Percentiles rank a stretch among this genome's conserved stretches.
Evolutionary conservation across 2,329 filamentous ascomycete species (phyloP).

Genomic region (Aschersonia sp.): DNA sequence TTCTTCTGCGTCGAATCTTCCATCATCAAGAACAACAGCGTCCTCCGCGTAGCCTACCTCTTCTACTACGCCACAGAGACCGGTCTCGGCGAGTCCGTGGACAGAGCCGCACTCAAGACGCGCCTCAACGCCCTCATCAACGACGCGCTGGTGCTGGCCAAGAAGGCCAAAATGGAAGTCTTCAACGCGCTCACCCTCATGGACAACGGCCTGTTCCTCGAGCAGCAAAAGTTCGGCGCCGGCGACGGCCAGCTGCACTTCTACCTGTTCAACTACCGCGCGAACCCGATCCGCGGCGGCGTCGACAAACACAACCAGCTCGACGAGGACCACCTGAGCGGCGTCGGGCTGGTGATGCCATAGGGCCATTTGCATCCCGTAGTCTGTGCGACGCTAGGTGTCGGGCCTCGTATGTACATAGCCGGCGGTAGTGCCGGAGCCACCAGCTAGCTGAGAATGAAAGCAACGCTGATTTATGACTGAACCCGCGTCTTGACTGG

Average conservation of each 20-base stretch:
- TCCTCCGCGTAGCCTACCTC: slow-evolving; percentile 81
- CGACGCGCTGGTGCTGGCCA: slow-evolving; percentile 79
- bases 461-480: no score
- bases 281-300: slow-evolving; percentile 71
- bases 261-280: slow-evolving; percentile 95
- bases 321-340: slow-evolving; percentile 65
- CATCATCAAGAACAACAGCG: slow-evolving; percentile 67
- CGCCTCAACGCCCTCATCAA: slow-evolving; percentile 68
- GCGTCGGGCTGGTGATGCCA: slow-evolving; percentile 76
- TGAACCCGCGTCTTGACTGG: no score
- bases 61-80: slow-evolving; percentile 91
- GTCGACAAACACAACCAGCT: slow-evolving; percentile 66
- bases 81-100: slow-evolving; percentile 45
- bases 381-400: no score
- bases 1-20: slow-evolving; percentile 94
- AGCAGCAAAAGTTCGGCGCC: slow-evolving; percentile 85
- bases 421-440: no score
- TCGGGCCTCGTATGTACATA: no score
- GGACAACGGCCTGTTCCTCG: slow-evolving; percentile 87
- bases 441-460: no score
- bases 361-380: slow-evolving; percentile 5
- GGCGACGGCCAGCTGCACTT: slow-evolving; percentile 93
- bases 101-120: slow-evolving; percentile 50
- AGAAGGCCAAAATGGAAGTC: slow-evolving; percentile 76
- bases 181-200: slow-evolving; percentile 91